Evolutionary conservation across 306 rosid genomes (phyloP), one percentile per base, ranked within the genome.

Genomic region (Sesbania bispinosa): DNA sequence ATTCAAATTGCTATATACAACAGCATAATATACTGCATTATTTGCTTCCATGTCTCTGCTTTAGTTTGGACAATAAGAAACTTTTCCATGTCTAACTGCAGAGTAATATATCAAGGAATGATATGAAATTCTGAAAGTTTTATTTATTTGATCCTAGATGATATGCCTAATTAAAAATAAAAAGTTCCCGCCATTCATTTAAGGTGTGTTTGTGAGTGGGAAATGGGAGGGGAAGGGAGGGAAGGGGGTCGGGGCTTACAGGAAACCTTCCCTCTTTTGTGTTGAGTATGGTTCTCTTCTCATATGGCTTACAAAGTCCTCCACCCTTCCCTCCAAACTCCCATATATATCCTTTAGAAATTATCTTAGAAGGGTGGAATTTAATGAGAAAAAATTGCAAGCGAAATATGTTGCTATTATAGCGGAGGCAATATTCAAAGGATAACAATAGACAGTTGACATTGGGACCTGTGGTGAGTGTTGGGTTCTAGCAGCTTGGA

Each of bases 331-430:
- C n/a, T n/a, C n/a, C n/a, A n/a, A n/a, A n/a, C n/a, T n/a, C n/a
- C n/a, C n/a, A n/a, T n/a, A n/a, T n/a, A n/a, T n/a, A n/a, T n/a
- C n/a, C n/a, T n/a, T 15, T 33, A 6, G 51, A 21, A 27, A 41
- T 3, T 21, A 23, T 53, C 27, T 46, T 46, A 4, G 4, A 52
- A 6, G 54, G 54, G 26, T 63, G 38, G 53, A 15, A 32, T 29
- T 27, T 54, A 45, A 58, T 46, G 3, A 29, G 29, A 53, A 18
- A 48, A 36, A 48, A 36, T 4, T 63, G 29, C n/a, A n/a, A 35
- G 30, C 10, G 42, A 26, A 54, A 71, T 71, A 46, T 43, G 48
- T 57, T 71, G 45, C 32, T 62, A 29, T 33, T 66, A n/a, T n/a
- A 33, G 43, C 23, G n/a, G n/a, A 26, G 9, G 58, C 30, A 39